Evolutionary conservation across 2,329 filamentous ascomycete genomes (phyloP).

Genomic region (Verticillium isaacii): DNA sequence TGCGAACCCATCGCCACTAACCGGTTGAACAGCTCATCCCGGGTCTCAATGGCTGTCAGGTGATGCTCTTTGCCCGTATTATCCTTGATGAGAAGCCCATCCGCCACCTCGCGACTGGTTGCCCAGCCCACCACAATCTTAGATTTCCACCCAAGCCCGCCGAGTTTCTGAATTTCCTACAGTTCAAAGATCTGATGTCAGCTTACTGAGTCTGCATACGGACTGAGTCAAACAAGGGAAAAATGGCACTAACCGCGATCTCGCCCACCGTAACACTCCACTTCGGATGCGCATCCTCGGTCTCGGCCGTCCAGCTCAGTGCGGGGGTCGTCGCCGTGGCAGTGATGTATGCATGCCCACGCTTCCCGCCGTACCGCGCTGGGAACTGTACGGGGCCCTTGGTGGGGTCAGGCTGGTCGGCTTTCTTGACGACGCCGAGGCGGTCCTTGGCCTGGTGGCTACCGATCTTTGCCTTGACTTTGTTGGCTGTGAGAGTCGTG

Average conservation of each 20-base stretch:
- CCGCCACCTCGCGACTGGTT: constrained; percentile 66
- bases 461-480: constrained; percentile 61
- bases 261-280: constrained; percentile 70
- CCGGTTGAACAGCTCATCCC: constrained; percentile 79
- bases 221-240: not conserved
- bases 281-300: constrained; percentile 49
- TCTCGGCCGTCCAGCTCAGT: constrained; percentile 58
- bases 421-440: constrained; percentile 58
- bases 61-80: constrained; percentile 49
- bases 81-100: constrained; percentile 67
- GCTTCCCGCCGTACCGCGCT: constrained; percentile 63
- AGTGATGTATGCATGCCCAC: constrained; percentile 67
- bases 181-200: not conserved
- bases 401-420: constrained; percentile 29
- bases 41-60: constrained; percentile 65
- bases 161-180: constrained; percentile 68
- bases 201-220: not conserved
- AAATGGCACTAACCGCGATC: constrained; percentile 36
- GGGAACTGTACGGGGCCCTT: constrained; percentile 75
- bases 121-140: constrained; percentile 81
- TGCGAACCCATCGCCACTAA: constrained; percentile 71
- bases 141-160: constrained; percentile 79
- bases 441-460: constrained; percentile 62
- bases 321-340: constrained; percentile 63
- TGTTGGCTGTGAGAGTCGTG: constrained; percentile 67